A percentile compares a stretch with the other conserved stretches of the same genome.
These are phyloP conservation scores for Alternaria gansuensis DNA, from an alignment of 2,329 filamentous ascomycete genomes.

Conservation along the genomic window DNA sequence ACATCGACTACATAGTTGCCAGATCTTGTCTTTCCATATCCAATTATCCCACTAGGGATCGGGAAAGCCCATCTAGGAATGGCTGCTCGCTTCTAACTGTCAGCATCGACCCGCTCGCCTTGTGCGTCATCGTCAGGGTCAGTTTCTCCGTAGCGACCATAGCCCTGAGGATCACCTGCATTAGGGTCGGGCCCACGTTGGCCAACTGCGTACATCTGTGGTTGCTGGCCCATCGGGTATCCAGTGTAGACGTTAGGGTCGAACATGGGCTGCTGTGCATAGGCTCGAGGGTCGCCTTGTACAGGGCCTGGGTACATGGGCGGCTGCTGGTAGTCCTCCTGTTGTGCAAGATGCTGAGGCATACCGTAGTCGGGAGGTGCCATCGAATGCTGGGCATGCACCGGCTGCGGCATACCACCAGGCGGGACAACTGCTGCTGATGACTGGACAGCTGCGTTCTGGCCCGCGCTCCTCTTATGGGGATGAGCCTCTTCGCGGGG, in stretches of 20 bases:
- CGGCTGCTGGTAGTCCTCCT: slow-evolving; percentile 77
- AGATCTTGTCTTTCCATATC: too few species aligned
- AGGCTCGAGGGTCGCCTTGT: slow-evolving; percentile 75
- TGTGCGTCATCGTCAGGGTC: slow-evolving; percentile 54
- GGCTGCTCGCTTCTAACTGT: slow-evolving; percentile 26
- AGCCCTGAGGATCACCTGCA: slow-evolving; percentile 50
- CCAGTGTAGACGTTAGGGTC: slow-evolving; percentile 81
- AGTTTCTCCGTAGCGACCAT: slow-evolving; percentile 50
- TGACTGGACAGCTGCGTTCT: slow-evolving; percentile 51
- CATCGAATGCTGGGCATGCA: slow-evolving; percentile 62
- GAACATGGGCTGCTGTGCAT: slow-evolving; percentile 84
- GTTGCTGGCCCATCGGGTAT: slow-evolving; percentile 84
- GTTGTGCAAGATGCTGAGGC: slow-evolving; percentile 66
- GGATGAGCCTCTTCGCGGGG: slow-evolving; percentile 91
- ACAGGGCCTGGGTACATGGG: slow-evolving; percentile 85
- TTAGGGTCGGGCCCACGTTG: slow-evolving; percentile 52
- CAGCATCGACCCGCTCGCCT: slow-evolving; percentile 53
- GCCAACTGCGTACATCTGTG: slow-evolving; percentile 57
- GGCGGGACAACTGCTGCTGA: slow-evolving; percentile 53
- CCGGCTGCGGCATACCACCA: slow-evolving; percentile 53
- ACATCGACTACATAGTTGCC: too few species aligned
- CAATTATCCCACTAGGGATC: background rate
- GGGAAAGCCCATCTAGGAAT: background rate
- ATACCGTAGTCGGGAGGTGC: slow-evolving; percentile 66
- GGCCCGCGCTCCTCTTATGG: slow-evolving; percentile 71